phyloP scores from a whole-genome alignment of 805 yeast genomes.

The Phaffomyces antillensis region DNA sequence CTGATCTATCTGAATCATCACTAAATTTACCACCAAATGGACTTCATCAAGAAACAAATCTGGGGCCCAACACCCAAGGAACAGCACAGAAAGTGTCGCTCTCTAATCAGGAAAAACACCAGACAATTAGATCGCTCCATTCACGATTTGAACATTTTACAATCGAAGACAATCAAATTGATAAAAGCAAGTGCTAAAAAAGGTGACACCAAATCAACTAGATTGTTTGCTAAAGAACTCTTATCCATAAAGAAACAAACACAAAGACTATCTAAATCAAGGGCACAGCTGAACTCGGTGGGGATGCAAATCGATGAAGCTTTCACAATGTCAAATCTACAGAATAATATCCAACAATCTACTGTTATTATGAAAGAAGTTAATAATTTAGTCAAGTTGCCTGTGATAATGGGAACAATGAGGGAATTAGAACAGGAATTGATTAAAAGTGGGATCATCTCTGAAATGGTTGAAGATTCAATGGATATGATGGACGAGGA shows the following conservation, averaged over 20 bases:
- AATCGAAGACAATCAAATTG: slow-evolving; percentile 69
- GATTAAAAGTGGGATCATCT: slow-evolving; percentile 78
- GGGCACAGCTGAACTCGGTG: slow-evolving; percentile 80
- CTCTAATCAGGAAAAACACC: slow-evolving; percentile 73
- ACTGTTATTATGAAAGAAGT: slow-evolving; percentile 86
- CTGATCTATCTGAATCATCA: background rate
- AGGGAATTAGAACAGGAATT: slow-evolving; percentile 81
- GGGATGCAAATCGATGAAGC: slow-evolving; percentile 89
- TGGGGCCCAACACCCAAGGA: slow-evolving; percentile 98
- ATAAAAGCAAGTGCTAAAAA: slow-evolving; percentile 71
- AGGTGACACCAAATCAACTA: slow-evolving; percentile 69
- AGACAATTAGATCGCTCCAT: slow-evolving; percentile 68
- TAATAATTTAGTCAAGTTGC: slow-evolving; percentile 67
- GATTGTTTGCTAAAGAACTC: slow-evolving; percentile 75
- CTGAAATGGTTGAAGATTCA: slow-evolving; percentile 92
- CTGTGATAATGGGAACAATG: slow-evolving; percentile 77
- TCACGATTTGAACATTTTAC: slow-evolving; percentile 55
- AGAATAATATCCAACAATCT: slow-evolving; percentile 71
- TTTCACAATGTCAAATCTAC: slow-evolving; percentile 75
- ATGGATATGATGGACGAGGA: slow-evolving; percentile 64
- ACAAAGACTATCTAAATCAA: slow-evolving; percentile 65
- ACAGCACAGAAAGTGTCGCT: slow-evolving; percentile 69
- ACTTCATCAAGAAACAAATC: slow-evolving; percentile 73
- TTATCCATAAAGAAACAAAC: slow-evolving; percentile 68
- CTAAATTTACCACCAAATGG: slow-evolving; percentile 41